A percentile compares a stretch with the other conserved stretches of the same genome.
Conservation (phyloP, 306 rosid genomes). For the Trifolium fragiferum region DNA sequence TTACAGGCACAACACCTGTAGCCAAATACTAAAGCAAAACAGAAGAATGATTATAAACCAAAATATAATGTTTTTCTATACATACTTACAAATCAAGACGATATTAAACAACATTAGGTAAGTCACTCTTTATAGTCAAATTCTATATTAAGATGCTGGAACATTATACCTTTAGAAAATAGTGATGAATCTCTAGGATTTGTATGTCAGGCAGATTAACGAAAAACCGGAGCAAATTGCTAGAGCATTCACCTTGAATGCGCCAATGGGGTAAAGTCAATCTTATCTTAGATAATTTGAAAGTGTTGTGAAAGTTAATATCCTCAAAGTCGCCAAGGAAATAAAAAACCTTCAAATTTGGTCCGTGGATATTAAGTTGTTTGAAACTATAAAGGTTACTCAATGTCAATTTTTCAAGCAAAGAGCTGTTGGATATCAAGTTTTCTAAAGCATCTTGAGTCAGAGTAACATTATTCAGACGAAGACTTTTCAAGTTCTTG, state of each 20-base stretch:
- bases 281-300: neutral
- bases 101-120: too few species aligned
- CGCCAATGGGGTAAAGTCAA: neutral
- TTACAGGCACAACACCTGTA: neutral
- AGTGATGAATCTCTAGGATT: neutral
- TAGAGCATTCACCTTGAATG: neutral
- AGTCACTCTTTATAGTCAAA: too few species aligned
- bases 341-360: constrained; percentile 56
- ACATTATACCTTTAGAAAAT: neutral
- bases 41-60: too few species aligned
- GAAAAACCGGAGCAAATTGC: neutral
- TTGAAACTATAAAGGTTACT: constrained; percentile 55
- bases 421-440: constrained; percentile 41
- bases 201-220: neutral
- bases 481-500: neutral
- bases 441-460: neutral
- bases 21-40: neutral
- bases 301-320: neutral
- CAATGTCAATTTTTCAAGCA: constrained; percentile 60
- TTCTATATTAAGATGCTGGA: neutral
- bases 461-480: fast-evolving
- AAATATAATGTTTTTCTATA: too few species aligned
- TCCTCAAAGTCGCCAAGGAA: constrained; percentile 41
- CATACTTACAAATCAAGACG: too few species aligned
- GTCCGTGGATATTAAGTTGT: constrained; percentile 56